Evolutionary conservation across 768 basidiomycete genomes (phyloP), one percentile per base, ranked within the genome.

Genomic region (Clavulina sp.): DNA sequence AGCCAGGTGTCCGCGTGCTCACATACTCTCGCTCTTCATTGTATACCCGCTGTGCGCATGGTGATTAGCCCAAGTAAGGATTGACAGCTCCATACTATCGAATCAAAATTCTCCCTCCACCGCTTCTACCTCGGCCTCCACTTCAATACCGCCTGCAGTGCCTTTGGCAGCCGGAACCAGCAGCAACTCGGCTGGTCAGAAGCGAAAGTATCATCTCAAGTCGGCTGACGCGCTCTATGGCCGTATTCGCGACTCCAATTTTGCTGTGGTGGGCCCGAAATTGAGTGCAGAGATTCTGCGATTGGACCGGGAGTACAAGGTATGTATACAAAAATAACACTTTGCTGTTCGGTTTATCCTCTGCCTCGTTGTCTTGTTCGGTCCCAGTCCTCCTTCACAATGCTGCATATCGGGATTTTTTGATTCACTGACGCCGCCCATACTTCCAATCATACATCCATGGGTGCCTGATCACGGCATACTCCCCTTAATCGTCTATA

Each of bases 271-370:
- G 4, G 92, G 92, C 0, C 77, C 74, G 61, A 75, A 75, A 60
- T 66, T 99, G 48, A 92, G 83, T 59, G 74, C 72, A 56, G 73
- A 84, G 9, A 95, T 95, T 1, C 77, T 76, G 56, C 73, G 87
- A 43, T 67, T 99, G 30, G 91, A 96, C 56, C 84, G 85, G 53
- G 85, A 96, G 60, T 95, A 93, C 66, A 89, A 93, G 69, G 85
- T 82, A 53, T 52, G 67, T 18, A 28, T 0, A 46, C 13, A 9
- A 46, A 46, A 13, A 9, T 38, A 9, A 9, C 34, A 9, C 19
- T 54, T 31, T 4, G 34, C 9, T 38, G 26, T 26, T 1, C 9
- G 43, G 26, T 9, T 28, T 13, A 46, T 13, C 43, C 13, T 16
- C 16, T 46, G 9, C n/a, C n/a, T n/a, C n/a, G n/a, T n/a, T n/a